Conservation (phyloP, 805 yeast genomes). For the Teunomyces funiuensis region DNA sequence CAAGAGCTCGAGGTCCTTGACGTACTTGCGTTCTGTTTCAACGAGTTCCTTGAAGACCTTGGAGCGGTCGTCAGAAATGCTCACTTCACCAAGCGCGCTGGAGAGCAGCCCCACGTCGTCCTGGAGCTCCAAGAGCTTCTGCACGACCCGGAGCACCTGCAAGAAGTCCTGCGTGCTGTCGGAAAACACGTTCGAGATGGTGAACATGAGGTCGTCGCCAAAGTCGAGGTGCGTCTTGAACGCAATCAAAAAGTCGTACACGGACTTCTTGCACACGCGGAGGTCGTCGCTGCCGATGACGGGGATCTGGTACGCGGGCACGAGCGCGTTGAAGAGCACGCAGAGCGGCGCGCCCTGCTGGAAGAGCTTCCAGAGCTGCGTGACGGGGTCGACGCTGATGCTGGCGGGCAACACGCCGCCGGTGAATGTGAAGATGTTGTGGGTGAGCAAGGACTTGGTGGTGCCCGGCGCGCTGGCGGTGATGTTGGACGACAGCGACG, state of each 20-base stretch:
- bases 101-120: conserved; percentile 8
- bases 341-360: conserved; percentile 94
- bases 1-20: conserved; percentile 82
- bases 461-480: conserved; percentile 10
- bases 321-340: conserved; percentile 71
- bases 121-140: conserved; percentile 43
- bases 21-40: conserved; percentile 89
- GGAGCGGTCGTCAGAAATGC: conserved; percentile 56
- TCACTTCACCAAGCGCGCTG: conserved; percentile 19
- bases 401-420: conserved; percentile 78
- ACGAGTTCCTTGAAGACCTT: conserved; percentile 83
- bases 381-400: conserved; percentile 84
- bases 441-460: conserved; percentile 20
- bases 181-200: conserved; percentile 85
- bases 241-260: conserved; percentile 85
- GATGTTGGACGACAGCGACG: conserved; percentile 23
- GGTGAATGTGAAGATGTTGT: conserved; percentile 58
- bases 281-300: conserved; percentile 76
- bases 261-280: conserved; percentile 81
- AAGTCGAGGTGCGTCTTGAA: conserved; percentile 74
- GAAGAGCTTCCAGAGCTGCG: conserved; percentile 82
- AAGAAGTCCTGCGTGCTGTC: conserved; percentile 77
- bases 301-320: conserved; percentile 51
- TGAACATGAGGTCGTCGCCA: conserved; percentile 80
- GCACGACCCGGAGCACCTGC: conserved; percentile 72